phyloP scores from a whole-genome alignment of 768 basidiomycete genomes.

The Tulasnella sp. region DNA sequence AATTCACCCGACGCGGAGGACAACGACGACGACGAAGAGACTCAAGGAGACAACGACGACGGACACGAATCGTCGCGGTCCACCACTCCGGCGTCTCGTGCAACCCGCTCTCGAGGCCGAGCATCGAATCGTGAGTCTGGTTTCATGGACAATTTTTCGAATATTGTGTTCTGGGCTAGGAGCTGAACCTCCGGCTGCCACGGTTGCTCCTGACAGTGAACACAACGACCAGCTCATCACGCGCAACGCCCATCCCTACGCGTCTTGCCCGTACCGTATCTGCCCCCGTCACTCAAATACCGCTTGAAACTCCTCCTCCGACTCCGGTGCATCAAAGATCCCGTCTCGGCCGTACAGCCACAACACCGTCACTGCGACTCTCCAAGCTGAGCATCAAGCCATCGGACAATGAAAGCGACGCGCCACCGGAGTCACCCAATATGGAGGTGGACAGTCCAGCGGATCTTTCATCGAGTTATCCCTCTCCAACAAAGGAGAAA shows the following conservation, averaged over 20 bases:
- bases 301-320: constrained; percentile 20
- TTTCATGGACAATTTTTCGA: background rate
- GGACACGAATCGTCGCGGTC: background rate
- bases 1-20: background rate
- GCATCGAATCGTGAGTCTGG: constrained; percentile 8
- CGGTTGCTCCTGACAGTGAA: background rate
- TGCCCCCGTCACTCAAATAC: background rate
- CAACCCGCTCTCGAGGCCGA: constrained; percentile 5
- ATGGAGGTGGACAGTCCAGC: background rate
- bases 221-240: background rate
- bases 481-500: constrained; percentile 15
- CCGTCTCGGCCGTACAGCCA: background rate
- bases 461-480: background rate
- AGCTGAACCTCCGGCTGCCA: background rate
- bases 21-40: background rate
- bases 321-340: background rate
- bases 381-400: constrained; percentile 11
- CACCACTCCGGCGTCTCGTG: background rate
- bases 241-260: background rate
- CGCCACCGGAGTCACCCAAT: background rate
- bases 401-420: background rate
- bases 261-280: constrained; percentile 5
- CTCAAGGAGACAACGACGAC: background rate
- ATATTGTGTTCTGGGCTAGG: background rate
- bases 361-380: constrained; percentile 13